phyloP scores from a whole-genome alignment of 768 basidiomycete genomes.

The Suillus cothurnatus region DNA sequence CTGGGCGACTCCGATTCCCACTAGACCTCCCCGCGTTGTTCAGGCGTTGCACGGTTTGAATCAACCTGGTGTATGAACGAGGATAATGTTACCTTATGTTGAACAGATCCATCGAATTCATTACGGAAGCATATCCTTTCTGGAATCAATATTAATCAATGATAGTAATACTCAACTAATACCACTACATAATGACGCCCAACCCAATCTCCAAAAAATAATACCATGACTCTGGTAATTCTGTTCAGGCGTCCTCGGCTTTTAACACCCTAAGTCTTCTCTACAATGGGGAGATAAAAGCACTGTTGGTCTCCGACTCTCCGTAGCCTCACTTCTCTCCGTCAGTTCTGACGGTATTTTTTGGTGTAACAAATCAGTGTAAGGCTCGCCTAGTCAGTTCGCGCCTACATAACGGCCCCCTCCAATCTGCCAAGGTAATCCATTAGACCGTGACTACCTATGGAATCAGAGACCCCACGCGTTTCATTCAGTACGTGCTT shows the following conservation, averaged over 20 bases:
- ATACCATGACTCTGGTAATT: constrained; percentile 8
- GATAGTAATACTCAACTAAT: constrained; percentile 12
- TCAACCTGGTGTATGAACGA: constrained; percentile 16
- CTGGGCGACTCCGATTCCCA: constrained; percentile 4
- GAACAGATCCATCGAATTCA: not conserved
- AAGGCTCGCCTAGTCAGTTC: not conserved
- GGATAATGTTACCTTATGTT: constrained; percentile 10
- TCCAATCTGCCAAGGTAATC: not conserved
- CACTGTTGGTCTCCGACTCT: not conserved
- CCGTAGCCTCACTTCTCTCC: not conserved
- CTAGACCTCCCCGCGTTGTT: constrained; percentile 11
- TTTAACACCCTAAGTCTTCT: not conserved
- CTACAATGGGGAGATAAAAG: not conserved
- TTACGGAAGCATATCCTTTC: constrained; percentile 13
- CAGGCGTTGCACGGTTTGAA: constrained; percentile 16
- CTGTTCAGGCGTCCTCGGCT: constrained; percentile 6
- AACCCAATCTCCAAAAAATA: constrained; percentile 6
- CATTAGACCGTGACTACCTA: constrained; percentile 8
- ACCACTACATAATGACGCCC: not conserved
- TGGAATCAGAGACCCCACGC: constrained; percentile 55
- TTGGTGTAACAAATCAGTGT: not conserved
- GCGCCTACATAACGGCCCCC: not conserved
- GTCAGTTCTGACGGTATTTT: not conserved
- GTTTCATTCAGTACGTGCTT: constrained; percentile 74
- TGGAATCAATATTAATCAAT: constrained; percentile 7